These are phyloP conservation scores for Schoenoplectus tabernaemontani DNA, from an alignment of 202 grass and related monocot species.

Conservation along the genomic window DNA sequence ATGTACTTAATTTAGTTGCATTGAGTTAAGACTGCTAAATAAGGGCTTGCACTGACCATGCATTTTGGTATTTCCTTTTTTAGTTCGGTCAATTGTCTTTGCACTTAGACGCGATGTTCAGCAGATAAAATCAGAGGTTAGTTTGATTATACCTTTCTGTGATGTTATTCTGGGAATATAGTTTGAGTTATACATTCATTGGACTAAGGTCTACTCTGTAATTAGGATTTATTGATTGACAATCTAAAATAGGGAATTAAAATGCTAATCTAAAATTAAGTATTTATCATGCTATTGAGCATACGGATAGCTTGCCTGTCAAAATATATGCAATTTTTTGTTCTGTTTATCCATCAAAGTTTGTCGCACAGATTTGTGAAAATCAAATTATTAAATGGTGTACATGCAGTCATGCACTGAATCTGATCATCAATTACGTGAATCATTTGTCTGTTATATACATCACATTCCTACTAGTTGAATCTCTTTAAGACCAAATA, in stretches of 20 bases:
- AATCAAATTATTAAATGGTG: not conserved
- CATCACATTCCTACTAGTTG: not conserved
- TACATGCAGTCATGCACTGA: not conserved
- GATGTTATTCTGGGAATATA: not conserved
- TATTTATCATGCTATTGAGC: not conserved
- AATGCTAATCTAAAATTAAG: not conserved
- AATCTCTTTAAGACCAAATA: not conserved
- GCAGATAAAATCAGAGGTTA: conserved; percentile 37
- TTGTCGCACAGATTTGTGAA: not conserved
- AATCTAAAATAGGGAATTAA: not conserved
- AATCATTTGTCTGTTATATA: not conserved
- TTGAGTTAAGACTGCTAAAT: not conserved
- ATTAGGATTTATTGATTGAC: not conserved
- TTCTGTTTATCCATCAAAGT: not conserved
- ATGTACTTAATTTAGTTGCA: not conserved
- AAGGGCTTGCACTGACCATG: not conserved
- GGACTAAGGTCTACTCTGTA: not conserved
- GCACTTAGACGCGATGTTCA: conserved; percentile 34
- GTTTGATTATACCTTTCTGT: not conserved
- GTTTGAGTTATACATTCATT: not conserved
- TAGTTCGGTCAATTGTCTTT: conserved; percentile 42
- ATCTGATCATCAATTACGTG: not conserved
- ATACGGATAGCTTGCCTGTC: not conserved
- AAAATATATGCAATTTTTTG: not conserved
- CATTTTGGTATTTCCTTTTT: not conserved